These are phyloP conservation scores for Arachis monticola DNA, from an alignment of 331 rosid species.

Conservation along the genomic window DNA sequence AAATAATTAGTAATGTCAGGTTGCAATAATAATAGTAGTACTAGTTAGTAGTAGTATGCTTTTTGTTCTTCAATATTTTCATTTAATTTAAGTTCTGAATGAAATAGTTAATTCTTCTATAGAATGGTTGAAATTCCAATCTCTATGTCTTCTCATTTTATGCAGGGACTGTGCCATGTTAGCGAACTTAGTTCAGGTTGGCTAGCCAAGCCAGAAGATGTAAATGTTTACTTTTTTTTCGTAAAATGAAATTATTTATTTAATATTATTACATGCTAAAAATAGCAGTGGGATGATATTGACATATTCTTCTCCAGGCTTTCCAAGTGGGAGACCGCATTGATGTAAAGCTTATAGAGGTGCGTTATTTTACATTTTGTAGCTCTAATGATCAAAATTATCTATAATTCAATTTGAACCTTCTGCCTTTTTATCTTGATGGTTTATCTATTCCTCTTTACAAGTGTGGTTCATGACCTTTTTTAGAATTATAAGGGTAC, in stretches of 20 bases:
- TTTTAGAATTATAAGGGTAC: too few relatives aligned
- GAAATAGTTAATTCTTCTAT: conserved; percentile 22
- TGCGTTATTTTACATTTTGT: conserved; percentile 40
- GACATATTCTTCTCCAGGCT: conserved; percentile 58
- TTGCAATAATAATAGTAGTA: too few relatives aligned
- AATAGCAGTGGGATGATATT: conserved; percentile 13
- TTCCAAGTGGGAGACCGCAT: conserved; percentile 82
- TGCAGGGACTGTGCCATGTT: conserved; percentile 96
- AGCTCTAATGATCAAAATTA: background rate
- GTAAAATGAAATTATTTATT: background rate
- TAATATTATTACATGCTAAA: background rate
- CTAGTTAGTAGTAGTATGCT: too few relatives aligned
- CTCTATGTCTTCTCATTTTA: conserved; percentile 42
- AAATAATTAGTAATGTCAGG: too few relatives aligned
- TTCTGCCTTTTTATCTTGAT: background rate
- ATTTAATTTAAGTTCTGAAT: conserved; percentile 16
- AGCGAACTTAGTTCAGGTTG: conserved; percentile 91
- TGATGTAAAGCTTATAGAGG: conserved; percentile 98
- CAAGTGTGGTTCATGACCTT: background rate
- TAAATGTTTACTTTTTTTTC: conserved; percentile 43
- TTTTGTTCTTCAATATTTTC: too few relatives aligned
- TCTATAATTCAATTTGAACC: background rate
- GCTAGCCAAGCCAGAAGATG: conserved; percentile 97
- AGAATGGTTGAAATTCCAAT: conserved; percentile 13
- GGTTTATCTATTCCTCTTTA: conserved; percentile 10